A percentile compares a stretch with the other conserved stretches of the same genome.
Evolutionary conservation across 1,284 basidiomycete genomes (phyloP).

Genomic region (Heliocybe sulcata): DNA sequence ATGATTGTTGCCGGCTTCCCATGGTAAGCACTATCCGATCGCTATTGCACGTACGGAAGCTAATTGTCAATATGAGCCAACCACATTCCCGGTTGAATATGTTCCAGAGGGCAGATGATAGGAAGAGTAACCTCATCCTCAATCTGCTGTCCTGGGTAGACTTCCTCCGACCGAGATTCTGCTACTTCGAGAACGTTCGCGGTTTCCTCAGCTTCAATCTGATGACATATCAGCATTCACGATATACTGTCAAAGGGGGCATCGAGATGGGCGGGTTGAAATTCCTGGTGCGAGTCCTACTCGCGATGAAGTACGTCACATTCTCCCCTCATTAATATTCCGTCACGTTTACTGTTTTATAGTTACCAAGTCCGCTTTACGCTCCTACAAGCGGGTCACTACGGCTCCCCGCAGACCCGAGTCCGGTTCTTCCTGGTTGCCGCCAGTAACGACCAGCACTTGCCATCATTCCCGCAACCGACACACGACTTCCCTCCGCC

Average conservation of each 20-base stretch:
- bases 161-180: conserved; percentile 48
- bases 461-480: conserved; percentile 63
- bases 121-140: conserved; percentile 43
- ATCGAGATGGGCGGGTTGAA: conserved; percentile 64
- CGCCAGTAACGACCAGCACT: conserved; percentile 37
- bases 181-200: conserved; percentile 67
- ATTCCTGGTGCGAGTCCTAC: conserved; percentile 47
- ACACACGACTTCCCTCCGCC: conserved; percentile 52
- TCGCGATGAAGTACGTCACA: conserved; percentile 50
- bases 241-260: conserved; percentile 45
- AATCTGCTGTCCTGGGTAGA: conserved; percentile 60
- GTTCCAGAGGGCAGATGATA: conserved; percentile 27
- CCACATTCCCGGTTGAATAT: conserved; percentile 31
- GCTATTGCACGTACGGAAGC: neutral
- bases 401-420: conserved; percentile 65
- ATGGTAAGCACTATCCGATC: conserved; percentile 38
- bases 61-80: conserved; percentile 20
- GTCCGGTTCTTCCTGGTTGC: conserved; percentile 68
- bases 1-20: conserved; percentile 65
- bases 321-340: conserved; percentile 1
- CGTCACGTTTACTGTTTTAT: neutral
- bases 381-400: conserved; percentile 63
- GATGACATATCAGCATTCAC: conserved; percentile 39
- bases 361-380: conserved; percentile 66
- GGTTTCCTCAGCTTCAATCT: conserved; percentile 58